Evolutionary conservation across 805 yeast genomes (phyloP), one percentile per base, ranked within the genome.

Genomic region (Kodamaea laetipori): DNA sequence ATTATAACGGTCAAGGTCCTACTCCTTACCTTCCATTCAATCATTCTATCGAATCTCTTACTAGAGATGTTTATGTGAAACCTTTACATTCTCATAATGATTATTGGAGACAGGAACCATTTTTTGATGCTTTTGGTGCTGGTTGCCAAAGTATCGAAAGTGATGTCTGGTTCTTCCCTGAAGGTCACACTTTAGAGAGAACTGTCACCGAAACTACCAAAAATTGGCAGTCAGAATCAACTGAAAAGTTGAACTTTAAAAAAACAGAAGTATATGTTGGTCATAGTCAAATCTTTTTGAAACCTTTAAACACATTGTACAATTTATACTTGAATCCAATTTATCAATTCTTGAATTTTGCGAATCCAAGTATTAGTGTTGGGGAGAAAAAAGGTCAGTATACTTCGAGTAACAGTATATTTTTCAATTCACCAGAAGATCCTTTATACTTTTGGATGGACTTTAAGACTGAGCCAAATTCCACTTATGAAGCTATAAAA

Each of bases 81-180:
- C 69, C 70, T 5, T 66, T 82, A 17, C 89, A 83, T 55, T 80
- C 86, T 1, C 89, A 83, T 56, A 83, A 83, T 54, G 88, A 83
- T 56, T 84, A 83, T 58, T 80, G 85, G 84, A 64, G 88, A 53
- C 46, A 55, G 3, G 53, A 64, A 4, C 88, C 88, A 0, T 64
- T 83, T 3, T 69, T 77, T 40, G 83, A 81, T 46, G 88, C 87
- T 0, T 57, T 77, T 26, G 59, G 67, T 13, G 57, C 73, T 9
- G 90, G 88, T 2, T 70, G 77, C 27, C 67, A 69, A 33, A 77
- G 84, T 38, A 69, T 82, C 1, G 90, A 83, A 60, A 82, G 83
- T n/a, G 90, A 83, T 53, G 72, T 81, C 12, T 82, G 84, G 85
- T 61, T 56, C 37, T 74, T 73, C 41, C 60, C 63, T 4, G 54